Evolutionary conservation across 805 yeast genomes (phyloP).

Genomic region (Maudiozyma pseudohumilis): DNA sequence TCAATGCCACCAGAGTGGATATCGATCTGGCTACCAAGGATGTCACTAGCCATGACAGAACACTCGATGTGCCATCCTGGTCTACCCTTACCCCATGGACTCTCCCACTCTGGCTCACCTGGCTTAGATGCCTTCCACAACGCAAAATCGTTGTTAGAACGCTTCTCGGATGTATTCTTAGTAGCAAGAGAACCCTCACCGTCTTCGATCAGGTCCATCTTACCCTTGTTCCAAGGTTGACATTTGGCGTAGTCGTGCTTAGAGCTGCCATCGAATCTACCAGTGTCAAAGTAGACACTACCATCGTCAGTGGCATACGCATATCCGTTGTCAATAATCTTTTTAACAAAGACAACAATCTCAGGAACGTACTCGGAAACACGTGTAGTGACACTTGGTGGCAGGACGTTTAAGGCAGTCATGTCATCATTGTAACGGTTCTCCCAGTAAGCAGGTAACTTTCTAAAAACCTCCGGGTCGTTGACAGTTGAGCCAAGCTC

Average conservation of each 20-base stretch:
- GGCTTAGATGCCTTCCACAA: conserved; percentile 94
- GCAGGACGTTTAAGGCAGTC: conserved; percentile 72
- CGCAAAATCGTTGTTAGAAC: conserved; percentile 79
- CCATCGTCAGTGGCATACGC: conserved; percentile 82
- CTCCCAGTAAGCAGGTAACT: conserved; percentile 87
- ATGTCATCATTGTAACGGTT: conserved; percentile 74
- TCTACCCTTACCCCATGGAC: conserved; percentile 95
- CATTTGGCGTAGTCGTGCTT: conserved; percentile 85
- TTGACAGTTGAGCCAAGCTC: conserved; percentile 66
- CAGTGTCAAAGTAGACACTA: conserved; percentile 92
- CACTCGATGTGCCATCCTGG: conserved; percentile 99
- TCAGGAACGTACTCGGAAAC: conserved; percentile 95
- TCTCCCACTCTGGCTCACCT: conserved; percentile 93
- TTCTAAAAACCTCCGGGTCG: conserved; percentile 75
- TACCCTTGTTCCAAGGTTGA: conserved; percentile 97
- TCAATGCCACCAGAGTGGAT: conserved; percentile 97
- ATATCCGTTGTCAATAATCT: conserved; percentile 68
- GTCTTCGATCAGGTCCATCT: conserved; percentile 73
- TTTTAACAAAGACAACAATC: conserved; percentile 67
- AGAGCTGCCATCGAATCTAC: conserved; percentile 58
- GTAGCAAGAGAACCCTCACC: conserved; percentile 83
- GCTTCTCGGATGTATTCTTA: conserved; percentile 50
- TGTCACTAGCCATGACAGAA: conserved; percentile 94
- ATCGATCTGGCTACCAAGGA: conserved; percentile 76
- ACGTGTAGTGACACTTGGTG: conserved; percentile 80